Conservation (phyloP, 495 filamentous ascomycete genomes). For the Trypethelium eluteriae region DNA sequence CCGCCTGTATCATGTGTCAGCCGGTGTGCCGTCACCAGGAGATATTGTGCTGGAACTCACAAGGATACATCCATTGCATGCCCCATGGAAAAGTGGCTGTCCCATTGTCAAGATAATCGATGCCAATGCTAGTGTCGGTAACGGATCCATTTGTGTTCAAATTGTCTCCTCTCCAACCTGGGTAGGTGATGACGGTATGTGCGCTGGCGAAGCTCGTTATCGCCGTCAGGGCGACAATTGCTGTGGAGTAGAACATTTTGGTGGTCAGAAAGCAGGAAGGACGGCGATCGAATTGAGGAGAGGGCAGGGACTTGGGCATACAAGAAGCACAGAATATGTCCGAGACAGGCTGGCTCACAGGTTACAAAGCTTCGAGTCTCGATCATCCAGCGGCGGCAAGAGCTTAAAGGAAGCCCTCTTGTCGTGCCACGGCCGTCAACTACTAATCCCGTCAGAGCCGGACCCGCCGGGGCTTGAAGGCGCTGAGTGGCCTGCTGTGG, state of each 20-base stretch:
- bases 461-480: background rate
- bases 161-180: slow-evolving; percentile 91
- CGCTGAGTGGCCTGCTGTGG: slow-evolving; percentile 5
- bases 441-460: background rate
- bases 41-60: slow-evolving; percentile 46
- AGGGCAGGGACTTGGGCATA: background rate
- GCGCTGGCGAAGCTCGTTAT: slow-evolving; percentile 48
- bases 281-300: background rate
- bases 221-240: slow-evolving; percentile 40
- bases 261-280: background rate
- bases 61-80: slow-evolving; percentile 98
- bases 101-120: slow-evolving; percentile 39
- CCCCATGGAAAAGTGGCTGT: slow-evolving; percentile 65
- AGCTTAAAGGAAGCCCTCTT: slow-evolving; percentile 8
- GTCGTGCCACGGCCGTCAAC: slow-evolving; percentile 2
- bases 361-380: slow-evolving; percentile 7
- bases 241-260: slow-evolving; percentile 20
- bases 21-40: background rate
- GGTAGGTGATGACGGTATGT: slow-evolving; percentile 87
- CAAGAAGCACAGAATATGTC: background rate
- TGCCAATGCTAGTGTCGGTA: slow-evolving; percentile 32
- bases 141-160: slow-evolving; percentile 63
- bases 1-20: slow-evolving; percentile 54
- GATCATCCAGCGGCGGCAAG: slow-evolving; percentile 6
- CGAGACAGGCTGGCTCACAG: background rate